Base-by-base conservation (phyloP, 164 flowering plant genomes). In the Sedum album region DNA sequence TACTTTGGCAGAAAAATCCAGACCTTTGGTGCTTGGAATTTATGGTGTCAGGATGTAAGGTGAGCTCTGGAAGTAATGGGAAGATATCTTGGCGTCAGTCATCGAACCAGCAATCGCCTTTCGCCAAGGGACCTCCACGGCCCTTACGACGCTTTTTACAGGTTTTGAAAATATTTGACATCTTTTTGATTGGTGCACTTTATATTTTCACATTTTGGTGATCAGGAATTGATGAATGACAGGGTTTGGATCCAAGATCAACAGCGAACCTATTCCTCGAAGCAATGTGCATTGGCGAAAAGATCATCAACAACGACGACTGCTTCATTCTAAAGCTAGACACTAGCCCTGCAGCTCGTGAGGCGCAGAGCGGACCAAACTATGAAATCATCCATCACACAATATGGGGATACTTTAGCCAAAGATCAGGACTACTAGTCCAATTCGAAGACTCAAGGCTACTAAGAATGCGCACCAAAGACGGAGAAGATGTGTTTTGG, bases 361-460 rank as follows among this genome's bases (percentile, higher is more conserved):
- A 78, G 69, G 82, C 82, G 6, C 83, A 80, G 9, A 76, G 83
- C 48, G 83, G 85, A 0, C 79, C 82, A 1, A 78, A 75, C 70
- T 80, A 65, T 28, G 85, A 82, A 65, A 82, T 82, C 60, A 80
- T 82, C 66, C 85, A 79, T 72, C 85, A 82, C 77, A 82, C 85
- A 1, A 72, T 82, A 1, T 82, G 85, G 83, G 85, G 85, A 1
- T 82, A 76, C 74, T 85, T 85, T 71, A 86, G 90, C 88, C 90
- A 88, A 73, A 72, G 93, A 67, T 86, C 93, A 1, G 93, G 93
- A 4, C 82, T 88, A 0, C 57, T 88, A 66, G 73, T 86, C 10
- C 85, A 88, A 68, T 86, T 88, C 28, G 93, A 86, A 76, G 90
- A 88, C 77, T 88, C 90, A 2, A 75, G 87, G 70, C 74, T 88